Evolutionary conservation across 805 yeast genomes (phyloP), one percentile per base, ranked within the genome.

Genomic region (Suhomyces vadensis): DNA sequence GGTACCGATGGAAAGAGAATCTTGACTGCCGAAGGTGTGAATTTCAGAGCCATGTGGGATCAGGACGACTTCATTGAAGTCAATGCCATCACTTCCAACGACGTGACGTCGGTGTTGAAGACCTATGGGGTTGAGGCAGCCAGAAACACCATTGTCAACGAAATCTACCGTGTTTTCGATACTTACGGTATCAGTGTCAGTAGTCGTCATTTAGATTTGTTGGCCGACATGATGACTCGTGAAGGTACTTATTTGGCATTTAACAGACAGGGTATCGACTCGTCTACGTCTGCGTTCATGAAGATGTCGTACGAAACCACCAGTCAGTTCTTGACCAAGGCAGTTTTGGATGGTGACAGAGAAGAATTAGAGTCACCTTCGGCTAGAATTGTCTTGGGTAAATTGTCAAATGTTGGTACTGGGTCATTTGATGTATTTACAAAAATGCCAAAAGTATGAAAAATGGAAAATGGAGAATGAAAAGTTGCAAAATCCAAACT

Each of bases 51-150:
- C 41, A 89, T 94, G 95, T 94, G 99, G 98, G 96, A 89, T 43
- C 96, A 92, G 68, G 92, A 89, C 53, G 90, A 87, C 51, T 90
- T 94, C 67, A 79, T 94, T 54, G 86, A 91, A 58, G 96, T 92
- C 51, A 87, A 94, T 63, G 85, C 83, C 46, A 87, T 94, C 57
- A 78, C 86, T 1, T 90, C 97, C 6, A 94, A 94, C 75, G 99
- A 94, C 69, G 84, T 94, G 53, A 83, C 87, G 31, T 88, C 97
- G 13, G 96, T 94, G 2, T 75, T 95, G 58, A 79, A 75, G 53
- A 88, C 95, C 0, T 94, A 94, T 59, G 99, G 99, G 65, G 99
- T 92, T 42, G 99, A 95, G 71, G 99, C 99, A 39, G 99, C 99
- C 16, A 82, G 99, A 69, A 89, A 90, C 67, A 94, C 99, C 25